A percentile compares a stretch with the other conserved stretches of the same genome.
Conservation (phyloP, 2,329 filamentous ascomycete genomes). For the Juglanconis juglandina region DNA sequence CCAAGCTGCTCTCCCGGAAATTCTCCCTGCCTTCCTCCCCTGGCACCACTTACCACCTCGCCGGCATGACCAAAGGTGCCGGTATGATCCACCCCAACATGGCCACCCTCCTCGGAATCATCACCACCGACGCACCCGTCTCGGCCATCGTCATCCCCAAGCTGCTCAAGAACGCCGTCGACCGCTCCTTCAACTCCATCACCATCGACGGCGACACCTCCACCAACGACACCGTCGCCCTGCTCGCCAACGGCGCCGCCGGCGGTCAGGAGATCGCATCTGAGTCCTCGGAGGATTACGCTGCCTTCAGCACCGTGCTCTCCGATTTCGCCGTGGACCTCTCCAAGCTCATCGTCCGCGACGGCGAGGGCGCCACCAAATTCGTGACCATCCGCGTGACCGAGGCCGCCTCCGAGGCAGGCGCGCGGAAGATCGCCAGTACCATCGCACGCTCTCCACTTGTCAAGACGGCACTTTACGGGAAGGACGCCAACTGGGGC, state of each 20-base stretch:
- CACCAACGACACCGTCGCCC: slow-evolving; percentile 91
- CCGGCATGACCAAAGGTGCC: slow-evolving; percentile 95
- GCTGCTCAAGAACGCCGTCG: slow-evolving; percentile 70
- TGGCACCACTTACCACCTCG: slow-evolving; percentile 73
- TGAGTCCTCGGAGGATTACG: slow-evolving; percentile 57
- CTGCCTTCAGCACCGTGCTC: slow-evolving; percentile 67
- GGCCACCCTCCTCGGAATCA: slow-evolving; percentile 87
- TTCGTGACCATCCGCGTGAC: slow-evolving; percentile 89
- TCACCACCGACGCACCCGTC: slow-evolving; percentile 88
- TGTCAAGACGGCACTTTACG: slow-evolving; percentile 96
- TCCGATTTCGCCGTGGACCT: slow-evolving; percentile 78
- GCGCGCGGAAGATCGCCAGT: slow-evolving; percentile 75
- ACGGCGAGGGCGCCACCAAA: slow-evolving; percentile 96
- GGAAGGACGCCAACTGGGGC: slow-evolving; percentile 97
- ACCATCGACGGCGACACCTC: slow-evolving; percentile 96
- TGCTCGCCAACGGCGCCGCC: slow-evolving; percentile 93
- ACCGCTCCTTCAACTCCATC: slow-evolving; percentile 92
- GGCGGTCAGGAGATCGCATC: slow-evolving; percentile 64
- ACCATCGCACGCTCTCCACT: slow-evolving; percentile 88
- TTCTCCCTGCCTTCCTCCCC: slow-evolving; percentile 83
- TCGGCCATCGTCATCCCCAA: slow-evolving; percentile 62
- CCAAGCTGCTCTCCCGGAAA: slow-evolving; percentile 81
- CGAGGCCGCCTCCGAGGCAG: slow-evolving; percentile 65
- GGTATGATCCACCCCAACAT: slow-evolving; percentile 89
- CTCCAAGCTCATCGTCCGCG: slow-evolving; percentile 88